These are phyloP conservation scores for Rhododendron williamsianum DNA, from an alignment of 148 eudicot genomes.

Conservation along the genomic window DNA sequence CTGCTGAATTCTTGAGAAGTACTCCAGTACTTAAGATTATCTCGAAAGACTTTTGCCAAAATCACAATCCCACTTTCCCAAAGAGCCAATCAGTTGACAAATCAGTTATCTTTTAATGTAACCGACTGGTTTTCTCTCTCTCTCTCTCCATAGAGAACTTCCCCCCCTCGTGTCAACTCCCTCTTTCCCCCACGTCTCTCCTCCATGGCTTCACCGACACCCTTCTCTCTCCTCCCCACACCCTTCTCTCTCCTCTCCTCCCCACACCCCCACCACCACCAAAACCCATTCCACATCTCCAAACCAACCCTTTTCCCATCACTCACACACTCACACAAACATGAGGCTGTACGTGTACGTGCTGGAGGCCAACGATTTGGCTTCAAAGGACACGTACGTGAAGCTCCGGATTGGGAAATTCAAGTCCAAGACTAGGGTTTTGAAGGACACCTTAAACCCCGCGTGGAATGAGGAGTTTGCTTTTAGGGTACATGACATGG, in stretches of 20 bases:
- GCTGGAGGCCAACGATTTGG: conserved; percentile 55
- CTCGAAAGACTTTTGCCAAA: background rate
- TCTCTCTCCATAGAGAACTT: background rate
- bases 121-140: background rate
- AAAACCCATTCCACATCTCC: background rate
- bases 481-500: conserved; percentile 58
- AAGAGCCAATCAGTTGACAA: background rate
- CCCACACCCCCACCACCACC: background rate
- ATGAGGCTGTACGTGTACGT: conserved; percentile 76
- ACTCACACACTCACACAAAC: background rate
- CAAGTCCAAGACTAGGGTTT: conserved; percentile 59
- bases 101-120: background rate
- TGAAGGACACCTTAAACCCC: conserved; percentile 42
- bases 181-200: conserved; percentile 37
- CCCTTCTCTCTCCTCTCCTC: conserved; percentile 8
- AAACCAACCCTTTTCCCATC: background rate
- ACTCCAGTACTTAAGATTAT: no score
- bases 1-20: background rate
- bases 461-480: conserved; percentile 95
- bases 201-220: conserved; percentile 15
- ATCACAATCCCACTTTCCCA: background rate
- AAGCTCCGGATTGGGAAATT: conserved; percentile 68
- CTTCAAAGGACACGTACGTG: conserved; percentile 45
- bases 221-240: conserved; percentile 10
- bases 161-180: conserved; percentile 43